phyloP scores from a whole-genome alignment of 2,329 filamentous ascomycete species.

The Cercospora beticola region DNA sequence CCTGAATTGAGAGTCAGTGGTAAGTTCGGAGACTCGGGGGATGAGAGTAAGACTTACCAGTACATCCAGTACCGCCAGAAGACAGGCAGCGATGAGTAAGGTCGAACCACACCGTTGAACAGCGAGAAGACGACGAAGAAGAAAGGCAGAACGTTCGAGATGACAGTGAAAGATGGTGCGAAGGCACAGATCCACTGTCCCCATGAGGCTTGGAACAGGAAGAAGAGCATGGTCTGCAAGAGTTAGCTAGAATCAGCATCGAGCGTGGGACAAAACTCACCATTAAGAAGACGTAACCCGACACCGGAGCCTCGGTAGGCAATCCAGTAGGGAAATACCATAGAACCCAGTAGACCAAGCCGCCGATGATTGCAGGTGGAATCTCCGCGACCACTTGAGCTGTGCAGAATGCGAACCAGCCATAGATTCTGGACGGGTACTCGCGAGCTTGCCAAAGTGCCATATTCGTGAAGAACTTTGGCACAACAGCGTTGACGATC shows the following conservation, averaged over 20 bases:
- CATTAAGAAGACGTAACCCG: constrained; percentile 79
- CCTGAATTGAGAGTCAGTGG: neutral
- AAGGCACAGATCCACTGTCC: constrained; percentile 85
- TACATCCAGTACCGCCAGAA: constrained; percentile 76
- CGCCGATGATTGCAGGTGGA: constrained; percentile 64
- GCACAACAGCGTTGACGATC: constrained; percentile 69
- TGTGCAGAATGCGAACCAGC: constrained; percentile 73
- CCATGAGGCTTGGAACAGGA: constrained; percentile 72
- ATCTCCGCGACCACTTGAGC: constrained; percentile 73
- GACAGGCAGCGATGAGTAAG: constrained; percentile 62
- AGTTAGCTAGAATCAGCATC: neutral
- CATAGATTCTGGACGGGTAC: constrained; percentile 71
- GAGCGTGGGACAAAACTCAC: neutral
- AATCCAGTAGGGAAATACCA: constrained; percentile 78
- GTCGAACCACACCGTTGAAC: constrained; percentile 75
- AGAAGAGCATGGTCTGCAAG: constrained; percentile 63
- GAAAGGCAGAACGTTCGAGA: constrained; percentile 73
- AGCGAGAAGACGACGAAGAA: constrained; percentile 76
- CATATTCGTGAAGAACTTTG: constrained; percentile 75
- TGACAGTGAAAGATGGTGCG: constrained; percentile 74
- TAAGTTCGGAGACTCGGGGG: neutral
- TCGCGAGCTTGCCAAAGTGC: constrained; percentile 72
- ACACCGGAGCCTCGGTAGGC: constrained; percentile 61
- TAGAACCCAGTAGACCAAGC: constrained; percentile 67
- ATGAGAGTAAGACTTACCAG: constrained; percentile 40